Conservation (phyloP, 2,329 filamentous ascomycete species). For the Falciphora oryzae region DNA sequence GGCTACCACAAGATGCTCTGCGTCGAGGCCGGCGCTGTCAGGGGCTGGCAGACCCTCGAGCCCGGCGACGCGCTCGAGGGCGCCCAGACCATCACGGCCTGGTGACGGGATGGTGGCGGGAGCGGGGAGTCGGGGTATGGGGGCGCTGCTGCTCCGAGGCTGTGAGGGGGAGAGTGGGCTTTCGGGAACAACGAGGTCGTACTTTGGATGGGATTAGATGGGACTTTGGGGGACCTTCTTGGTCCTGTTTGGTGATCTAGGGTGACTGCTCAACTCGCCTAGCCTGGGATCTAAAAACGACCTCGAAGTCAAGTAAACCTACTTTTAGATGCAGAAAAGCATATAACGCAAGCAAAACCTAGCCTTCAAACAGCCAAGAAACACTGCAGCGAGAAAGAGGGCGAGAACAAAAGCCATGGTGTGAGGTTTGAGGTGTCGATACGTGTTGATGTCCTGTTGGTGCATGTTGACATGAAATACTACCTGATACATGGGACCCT, state of each 20-base stretch:
- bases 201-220: no score
- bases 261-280: neutral
- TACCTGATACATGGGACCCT: no score
- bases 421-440: neutral
- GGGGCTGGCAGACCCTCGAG: constrained; percentile 78
- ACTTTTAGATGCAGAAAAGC: neutral
- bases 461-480: no score
- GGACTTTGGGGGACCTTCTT: no score
- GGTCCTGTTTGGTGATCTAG: neutral
- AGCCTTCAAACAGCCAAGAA: neutral
- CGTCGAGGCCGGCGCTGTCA: constrained; percentile 82
- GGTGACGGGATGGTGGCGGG: constrained; percentile 16
- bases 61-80: constrained; percentile 64
- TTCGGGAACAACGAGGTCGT: no score
- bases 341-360: neutral
- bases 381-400: neutral
- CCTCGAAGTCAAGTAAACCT: neutral
- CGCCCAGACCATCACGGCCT: constrained; percentile 47
- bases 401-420: neutral
- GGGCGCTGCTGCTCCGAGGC: neutral
- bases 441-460: neutral
- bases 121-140: neutral
- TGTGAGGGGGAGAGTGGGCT: neutral
- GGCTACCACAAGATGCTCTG: constrained; percentile 93
- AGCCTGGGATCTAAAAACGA: neutral